These are phyloP conservation scores for Amesomyces nigricolor DNA, from an alignment of 2,329 filamentous ascomycete genomes.

Conservation along the genomic window DNA sequence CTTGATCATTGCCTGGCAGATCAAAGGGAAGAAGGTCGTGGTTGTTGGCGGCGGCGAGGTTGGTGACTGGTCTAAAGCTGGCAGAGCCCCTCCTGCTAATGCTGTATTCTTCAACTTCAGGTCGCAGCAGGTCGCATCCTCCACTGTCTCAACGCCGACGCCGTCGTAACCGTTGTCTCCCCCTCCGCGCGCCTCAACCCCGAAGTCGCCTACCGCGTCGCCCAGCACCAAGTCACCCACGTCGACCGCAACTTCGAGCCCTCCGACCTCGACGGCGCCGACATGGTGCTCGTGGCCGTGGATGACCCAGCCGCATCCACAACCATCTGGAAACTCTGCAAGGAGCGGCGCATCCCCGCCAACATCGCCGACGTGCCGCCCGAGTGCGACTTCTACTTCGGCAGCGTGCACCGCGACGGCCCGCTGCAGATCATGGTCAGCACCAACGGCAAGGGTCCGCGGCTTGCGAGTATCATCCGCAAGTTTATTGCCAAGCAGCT, in stretches of 20 bases:
- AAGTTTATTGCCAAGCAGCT: constrained; percentile 72
- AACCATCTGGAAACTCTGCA: constrained; percentile 88
- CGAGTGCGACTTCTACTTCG: constrained; percentile 99
- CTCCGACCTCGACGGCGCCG: constrained; percentile 71
- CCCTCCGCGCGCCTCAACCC: constrained; percentile 75
- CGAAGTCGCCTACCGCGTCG: constrained; percentile 79
- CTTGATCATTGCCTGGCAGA: constrained; percentile 92
- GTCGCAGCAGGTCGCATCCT: constrained; percentile 93
- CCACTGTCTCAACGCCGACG: constrained; percentile 91
- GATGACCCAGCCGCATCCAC: constrained; percentile 91
- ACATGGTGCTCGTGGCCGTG: constrained; percentile 89
- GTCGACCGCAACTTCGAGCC: constrained; percentile 80
- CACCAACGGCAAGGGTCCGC: constrained; percentile 93
- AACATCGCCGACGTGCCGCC: constrained; percentile 96
- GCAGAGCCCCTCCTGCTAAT: constrained; percentile 1
- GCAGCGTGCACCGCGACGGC: constrained; percentile 88
- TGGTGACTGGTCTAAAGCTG: constrained; percentile 50
- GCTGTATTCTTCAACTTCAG: constrained; percentile 41
- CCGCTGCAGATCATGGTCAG: constrained; percentile 98
- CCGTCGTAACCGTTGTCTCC: constrained; percentile 78
- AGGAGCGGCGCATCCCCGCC: constrained; percentile 73
- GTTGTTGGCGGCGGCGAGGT: constrained; percentile 95
- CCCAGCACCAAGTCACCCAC: constrained; percentile 69
- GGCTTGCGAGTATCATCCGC: constrained; percentile 80
- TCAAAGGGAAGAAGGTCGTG: constrained; percentile 81